Evolutionary conservation across 192 early-diverging fungal species (phyloP).

Genomic region (Coemansia sp.): DNA sequence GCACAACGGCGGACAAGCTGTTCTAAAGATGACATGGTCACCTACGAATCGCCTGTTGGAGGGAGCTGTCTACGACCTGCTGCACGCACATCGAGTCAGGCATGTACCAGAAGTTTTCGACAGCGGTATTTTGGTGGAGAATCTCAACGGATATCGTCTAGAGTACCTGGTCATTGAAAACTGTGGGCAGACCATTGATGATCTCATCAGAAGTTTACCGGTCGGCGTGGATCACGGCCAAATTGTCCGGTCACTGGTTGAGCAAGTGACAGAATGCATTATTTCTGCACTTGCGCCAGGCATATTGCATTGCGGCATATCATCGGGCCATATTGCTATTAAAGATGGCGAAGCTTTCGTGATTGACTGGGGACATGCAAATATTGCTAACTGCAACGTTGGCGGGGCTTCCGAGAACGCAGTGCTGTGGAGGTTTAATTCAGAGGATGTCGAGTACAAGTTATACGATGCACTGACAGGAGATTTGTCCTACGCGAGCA

Average conservation of each 20-base stretch:
- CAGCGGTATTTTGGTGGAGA: slow-evolving; percentile 12
- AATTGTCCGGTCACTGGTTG: not conserved
- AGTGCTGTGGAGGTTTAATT: no score
- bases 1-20: not conserved
- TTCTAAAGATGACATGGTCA: slow-evolving; percentile 21
- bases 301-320: slow-evolving; percentile 30
- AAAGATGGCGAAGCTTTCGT: not conserved
- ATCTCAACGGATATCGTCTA: slow-evolving; percentile 22
- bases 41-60: slow-evolving; percentile 5
- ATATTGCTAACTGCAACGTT: no score
- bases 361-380: slow-evolving; percentile 26
- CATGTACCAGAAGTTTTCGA: slow-evolving; percentile 10
- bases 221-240: not conserved
- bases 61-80: slow-evolving; percentile 17
- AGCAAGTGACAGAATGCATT: slow-evolving; percentile 1
- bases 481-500: no score
- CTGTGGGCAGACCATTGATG: slow-evolving; percentile 12
- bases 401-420: no score
- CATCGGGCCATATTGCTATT: slow-evolving; percentile 20
- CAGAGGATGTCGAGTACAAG: no score
- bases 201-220: not conserved
- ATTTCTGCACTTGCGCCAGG: slow-evolving; percentile 4
- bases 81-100: not conserved
- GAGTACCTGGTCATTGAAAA: slow-evolving; percentile 19
- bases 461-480: no score